Base-by-base conservation (phyloP, 805 yeast genomes). In the Wickerhamomyces mucosus region DNA sequence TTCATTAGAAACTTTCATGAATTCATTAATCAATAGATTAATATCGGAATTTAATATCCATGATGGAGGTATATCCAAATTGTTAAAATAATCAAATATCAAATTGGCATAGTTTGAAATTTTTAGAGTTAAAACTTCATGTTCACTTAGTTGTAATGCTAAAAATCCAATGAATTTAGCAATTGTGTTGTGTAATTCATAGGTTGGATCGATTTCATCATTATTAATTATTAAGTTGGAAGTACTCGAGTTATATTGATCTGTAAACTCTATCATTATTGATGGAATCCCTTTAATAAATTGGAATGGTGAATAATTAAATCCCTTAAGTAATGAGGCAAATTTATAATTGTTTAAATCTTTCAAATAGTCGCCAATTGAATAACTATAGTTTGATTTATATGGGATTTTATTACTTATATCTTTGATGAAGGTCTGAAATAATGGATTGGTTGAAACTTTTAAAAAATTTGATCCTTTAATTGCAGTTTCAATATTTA, bases 271-370 rank as follows among this genome's bases (percentile, higher is more conserved):
- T 32, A 74, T 50, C 31, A 65, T 65, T 9, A 73, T 63, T 0
- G 80, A 65, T 2, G 88, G 82, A 24, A 79, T 68, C 6, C 85
- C 88, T 40, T 78, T 50, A 46, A 72, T 75, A 43, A 70, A 69
- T 50, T 78, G 82, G 42, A 77, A 76, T 8, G 72, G 73, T 3
- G 72, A 62, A 44, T 61, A 69, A 45, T 73, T 79, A 2, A 7
- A 7, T 8, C 21, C 21, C 11, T 21, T 7, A 12, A 12, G 24
- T 7, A 21, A 21, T 6, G 7, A 7, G 6, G 45, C 50, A 29
- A 74, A 58, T 0, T 58, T 45, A 7, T 61, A 59, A 30, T 55
- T 59, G 24, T 59, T 50, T 12, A 47, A 45, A 7, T 50, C 42
- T 1, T 45, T 40, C 61, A 74, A 75, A 43, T 70, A 69, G 21